Percentiles rank a stretch among this genome's conserved stretches.
Evolutionary conservation across 2,329 filamentous ascomycete species (phyloP).

Genomic region (Sporothrix luriei): DNA sequence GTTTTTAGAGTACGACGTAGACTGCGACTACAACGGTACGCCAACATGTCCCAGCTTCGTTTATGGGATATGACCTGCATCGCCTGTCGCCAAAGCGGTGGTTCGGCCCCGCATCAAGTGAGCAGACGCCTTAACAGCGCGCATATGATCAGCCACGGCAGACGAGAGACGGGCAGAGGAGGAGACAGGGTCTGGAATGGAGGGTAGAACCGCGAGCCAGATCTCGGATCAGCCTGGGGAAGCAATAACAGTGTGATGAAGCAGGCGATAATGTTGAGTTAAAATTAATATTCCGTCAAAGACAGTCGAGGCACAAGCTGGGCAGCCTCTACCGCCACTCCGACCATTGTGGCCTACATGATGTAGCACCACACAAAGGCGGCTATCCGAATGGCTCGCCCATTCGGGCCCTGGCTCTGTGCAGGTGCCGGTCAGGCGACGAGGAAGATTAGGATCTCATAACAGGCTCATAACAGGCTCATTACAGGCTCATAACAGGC

Average conservation of each 20-base stretch:
- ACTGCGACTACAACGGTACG: too few relatives aligned
- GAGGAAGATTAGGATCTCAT: not conserved
- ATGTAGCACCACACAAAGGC: conserved; percentile 6
- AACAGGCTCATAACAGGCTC: too few relatives aligned
- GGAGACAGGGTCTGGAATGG: not conserved
- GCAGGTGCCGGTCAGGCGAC: conserved; percentile 11
- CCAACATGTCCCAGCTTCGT: not conserved
- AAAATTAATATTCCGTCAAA: not conserved
- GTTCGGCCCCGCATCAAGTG: not conserved
- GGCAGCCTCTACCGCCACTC: not conserved
- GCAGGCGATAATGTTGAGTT: too few relatives aligned
- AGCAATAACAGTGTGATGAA: too few relatives aligned
- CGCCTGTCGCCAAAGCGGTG: conserved; percentile 3
- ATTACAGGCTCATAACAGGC: too few relatives aligned
- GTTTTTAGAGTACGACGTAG: too few relatives aligned
- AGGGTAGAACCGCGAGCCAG: not conserved
- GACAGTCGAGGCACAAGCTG: not conserved
- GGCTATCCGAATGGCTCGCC: conserved; percentile 26
- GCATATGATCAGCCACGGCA: conserved; percentile 13
- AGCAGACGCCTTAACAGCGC: not conserved
- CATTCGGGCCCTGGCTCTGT: conserved; percentile 13
- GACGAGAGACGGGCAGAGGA: too few relatives aligned
- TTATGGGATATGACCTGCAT: not conserved
- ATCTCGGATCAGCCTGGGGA: too few relatives aligned
- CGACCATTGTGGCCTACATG: conserved; percentile 7